Conservation (phyloP, 176 grass and related monocot species). For the Lolium rigidum region DNA sequence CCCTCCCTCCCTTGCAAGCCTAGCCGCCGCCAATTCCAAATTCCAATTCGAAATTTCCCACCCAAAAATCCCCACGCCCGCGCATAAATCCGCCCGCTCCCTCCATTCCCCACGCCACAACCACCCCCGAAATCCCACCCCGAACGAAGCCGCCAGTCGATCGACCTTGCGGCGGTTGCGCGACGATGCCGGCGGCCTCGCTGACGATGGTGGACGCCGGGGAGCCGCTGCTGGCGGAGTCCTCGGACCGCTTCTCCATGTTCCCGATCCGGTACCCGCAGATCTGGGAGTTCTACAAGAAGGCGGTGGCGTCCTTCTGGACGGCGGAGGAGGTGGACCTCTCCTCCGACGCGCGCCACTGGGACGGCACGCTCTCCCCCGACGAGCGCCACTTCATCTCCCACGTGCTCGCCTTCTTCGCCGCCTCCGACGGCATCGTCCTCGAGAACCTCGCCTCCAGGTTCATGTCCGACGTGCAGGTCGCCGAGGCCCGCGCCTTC, state of each 20-base stretch:
- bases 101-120: not conserved
- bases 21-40: not conserved
- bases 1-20: not conserved
- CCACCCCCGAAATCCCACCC: not conserved
- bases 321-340: conserved; percentile 87
- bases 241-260: conserved; percentile 77
- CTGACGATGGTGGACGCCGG: conserved; percentile 60
- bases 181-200: conserved; percentile 58
- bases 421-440: conserved; percentile 89
- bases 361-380: conserved; percentile 56
- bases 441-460: conserved; percentile 87
- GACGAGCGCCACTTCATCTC: conserved; percentile 95
- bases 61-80: not conserved
- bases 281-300: conserved; percentile 95
- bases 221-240: conserved; percentile 78
- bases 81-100: not conserved
- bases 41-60: not conserved
- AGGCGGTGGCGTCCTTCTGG: conserved; percentile 90
- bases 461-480: conserved; percentile 93
- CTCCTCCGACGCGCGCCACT: conserved; percentile 66
- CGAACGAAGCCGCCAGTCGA: not conserved
- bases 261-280: conserved; percentile 69
- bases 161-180: not conserved
- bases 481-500: conserved; percentile 87
- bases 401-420: conserved; percentile 96